Evolutionary conservation across 495 filamentous ascomycete genomes (phyloP).

Genomic region (Penicillium egyptiacum): DNA sequence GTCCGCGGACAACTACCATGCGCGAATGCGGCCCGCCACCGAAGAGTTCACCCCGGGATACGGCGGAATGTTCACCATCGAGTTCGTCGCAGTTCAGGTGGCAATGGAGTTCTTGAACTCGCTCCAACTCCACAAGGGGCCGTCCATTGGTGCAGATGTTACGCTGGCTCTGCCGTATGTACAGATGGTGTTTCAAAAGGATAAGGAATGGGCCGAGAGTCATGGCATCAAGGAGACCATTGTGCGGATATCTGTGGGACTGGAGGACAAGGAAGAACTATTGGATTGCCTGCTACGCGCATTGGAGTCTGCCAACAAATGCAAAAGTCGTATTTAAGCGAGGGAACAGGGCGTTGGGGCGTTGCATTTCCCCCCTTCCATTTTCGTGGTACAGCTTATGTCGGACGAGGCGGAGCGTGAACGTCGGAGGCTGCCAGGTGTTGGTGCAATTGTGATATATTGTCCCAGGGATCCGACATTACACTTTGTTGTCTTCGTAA

Average conservation of each 20-base stretch:
- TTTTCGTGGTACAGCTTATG: too few relatives aligned
- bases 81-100: conserved; percentile 36
- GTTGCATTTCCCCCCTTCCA: too few relatives aligned
- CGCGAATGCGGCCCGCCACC: conserved; percentile 30
- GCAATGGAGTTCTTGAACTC: conserved; percentile 23
- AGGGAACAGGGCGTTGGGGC: too few relatives aligned
- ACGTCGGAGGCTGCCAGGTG: too few relatives aligned
- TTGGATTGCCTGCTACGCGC: neutral
- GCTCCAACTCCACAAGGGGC: too few relatives aligned
- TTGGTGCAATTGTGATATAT: too few relatives aligned
- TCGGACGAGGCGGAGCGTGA: too few relatives aligned
- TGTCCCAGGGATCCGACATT: too few relatives aligned
- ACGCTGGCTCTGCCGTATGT: conserved; percentile 28
- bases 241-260: conserved; percentile 26
- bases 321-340: neutral
- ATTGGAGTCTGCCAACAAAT: neutral
- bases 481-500: too few relatives aligned
- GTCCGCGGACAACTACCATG: too few relatives aligned
- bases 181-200: conserved; percentile 18
- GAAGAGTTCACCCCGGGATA: conserved; percentile 32
- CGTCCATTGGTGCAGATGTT: conserved; percentile 22
- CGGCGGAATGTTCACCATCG: conserved; percentile 36
- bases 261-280: conserved; percentile 16
- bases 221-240: conserved; percentile 25
- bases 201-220: conserved; percentile 21